phyloP scores from a whole-genome alignment of 139 green algal species.

The Chlorella sp. region DNA sequence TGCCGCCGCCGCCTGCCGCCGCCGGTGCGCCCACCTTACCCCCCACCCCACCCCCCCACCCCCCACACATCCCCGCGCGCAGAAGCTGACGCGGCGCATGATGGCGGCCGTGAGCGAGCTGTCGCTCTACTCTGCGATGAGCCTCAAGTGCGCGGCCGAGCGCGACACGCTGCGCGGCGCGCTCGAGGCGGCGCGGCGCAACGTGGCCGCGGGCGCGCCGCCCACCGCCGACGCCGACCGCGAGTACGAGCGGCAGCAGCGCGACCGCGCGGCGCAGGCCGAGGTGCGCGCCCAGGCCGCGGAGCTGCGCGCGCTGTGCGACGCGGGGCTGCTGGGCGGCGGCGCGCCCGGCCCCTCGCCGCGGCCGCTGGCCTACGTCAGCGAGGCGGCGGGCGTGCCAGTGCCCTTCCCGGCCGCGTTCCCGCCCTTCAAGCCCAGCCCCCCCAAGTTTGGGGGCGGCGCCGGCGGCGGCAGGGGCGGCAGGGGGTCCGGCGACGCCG shows the following conservation, averaged over 20 bases:
- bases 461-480: too few species aligned
- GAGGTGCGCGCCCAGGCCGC: conserved; percentile 41
- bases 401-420: conserved; percentile 77
- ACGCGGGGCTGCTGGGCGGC: conserved; percentile 19
- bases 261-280: conserved; percentile 34
- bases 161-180: conserved; percentile 51
- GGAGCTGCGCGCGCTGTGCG: conserved; percentile 28
- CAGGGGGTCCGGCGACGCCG: too few species aligned
- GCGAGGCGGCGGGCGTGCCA: conserved; percentile 80
- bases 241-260: conserved; percentile 49
- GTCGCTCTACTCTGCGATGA: conserved; percentile 81
- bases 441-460: too few species aligned
- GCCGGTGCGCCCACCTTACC: too few species aligned
- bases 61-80: too few species aligned
- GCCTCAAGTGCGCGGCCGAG: conserved; percentile 72
- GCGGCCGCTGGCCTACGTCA: conserved; percentile 87
- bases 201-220: conserved; percentile 54
- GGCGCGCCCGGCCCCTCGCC: conserved; percentile 50
- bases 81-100: conserved; percentile 71
- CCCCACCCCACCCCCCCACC: too few species aligned
- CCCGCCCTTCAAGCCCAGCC: conserved; percentile 83
- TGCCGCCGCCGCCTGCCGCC: too few species aligned
- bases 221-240: conserved; percentile 60
- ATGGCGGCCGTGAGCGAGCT: conserved; percentile 90
- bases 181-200: conserved; percentile 37